Conservation (phyloP, 129 eudicot genomes). For the Lactuca saligna region DNA sequence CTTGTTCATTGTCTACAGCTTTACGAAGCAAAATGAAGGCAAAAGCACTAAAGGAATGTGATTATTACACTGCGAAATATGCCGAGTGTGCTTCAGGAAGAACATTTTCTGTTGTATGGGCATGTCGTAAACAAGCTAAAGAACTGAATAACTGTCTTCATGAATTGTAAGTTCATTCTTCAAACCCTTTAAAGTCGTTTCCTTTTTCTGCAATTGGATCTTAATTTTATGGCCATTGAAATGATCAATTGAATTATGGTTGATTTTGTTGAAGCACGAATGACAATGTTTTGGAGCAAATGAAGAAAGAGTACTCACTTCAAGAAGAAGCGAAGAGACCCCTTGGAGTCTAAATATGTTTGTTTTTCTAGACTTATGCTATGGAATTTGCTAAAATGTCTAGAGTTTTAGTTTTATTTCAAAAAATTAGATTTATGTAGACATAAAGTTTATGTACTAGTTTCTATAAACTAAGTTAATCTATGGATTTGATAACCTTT, state of each 20-base stretch:
- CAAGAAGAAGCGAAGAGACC: constrained; percentile 62
- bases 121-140: constrained; percentile 86
- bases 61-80: constrained; percentile 59
- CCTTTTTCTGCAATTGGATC: too few species aligned
- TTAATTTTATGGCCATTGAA: too few species aligned
- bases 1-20: constrained; percentile 47
- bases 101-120: constrained; percentile 86
- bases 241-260: too few species aligned
- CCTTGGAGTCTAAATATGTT: constrained; percentile 33
- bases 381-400: not conserved
- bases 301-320: constrained; percentile 80
- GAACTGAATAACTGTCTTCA: constrained; percentile 88
- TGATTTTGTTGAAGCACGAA: constrained; percentile 61
- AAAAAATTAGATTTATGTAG: not conserved
- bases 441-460: not conserved
- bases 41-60: constrained; percentile 89
- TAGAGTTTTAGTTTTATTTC: not conserved
- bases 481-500: not conserved
- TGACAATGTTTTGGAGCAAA: constrained; percentile 74
- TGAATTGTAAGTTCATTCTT: constrained; percentile 68
- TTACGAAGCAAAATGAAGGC: constrained; percentile 97
- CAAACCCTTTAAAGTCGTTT: not conserved
- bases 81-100: constrained; percentile 95
- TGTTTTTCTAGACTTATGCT: not conserved
- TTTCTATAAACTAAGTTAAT: not conserved